Evolutionary conservation across 2,329 filamentous ascomycete genomes (phyloP).

Genomic region (Onygenales sp.): DNA sequence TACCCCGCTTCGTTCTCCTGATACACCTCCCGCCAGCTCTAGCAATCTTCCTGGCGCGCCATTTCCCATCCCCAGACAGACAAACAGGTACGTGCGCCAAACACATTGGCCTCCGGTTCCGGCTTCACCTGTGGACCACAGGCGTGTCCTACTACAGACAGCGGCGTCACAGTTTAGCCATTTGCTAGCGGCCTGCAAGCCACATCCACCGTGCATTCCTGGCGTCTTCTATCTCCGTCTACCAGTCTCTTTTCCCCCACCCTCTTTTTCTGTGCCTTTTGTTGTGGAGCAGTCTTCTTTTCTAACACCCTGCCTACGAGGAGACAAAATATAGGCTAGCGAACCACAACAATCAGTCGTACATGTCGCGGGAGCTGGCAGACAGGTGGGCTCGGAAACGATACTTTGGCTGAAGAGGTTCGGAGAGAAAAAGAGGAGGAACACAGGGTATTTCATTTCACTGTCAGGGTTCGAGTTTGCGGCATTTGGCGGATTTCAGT

Average conservation of each 20-base stretch:
- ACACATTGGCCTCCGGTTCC: too few relatives aligned
- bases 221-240: neutral
- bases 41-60: neutral
- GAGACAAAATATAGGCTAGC: neutral
- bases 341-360: conserved; percentile 17
- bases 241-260: neutral
- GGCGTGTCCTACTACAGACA: too few relatives aligned
- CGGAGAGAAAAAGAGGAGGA: conserved; percentile 4
- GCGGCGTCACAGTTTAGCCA: neutral
- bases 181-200: neutral
- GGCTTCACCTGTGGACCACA: too few relatives aligned
- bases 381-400: conserved; percentile 40
- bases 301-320: neutral
- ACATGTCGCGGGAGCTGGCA: conserved; percentile 46
- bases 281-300: neutral
- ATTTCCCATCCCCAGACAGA: neutral
- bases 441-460: neutral
- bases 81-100: too few relatives aligned
- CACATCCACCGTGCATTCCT: neutral
- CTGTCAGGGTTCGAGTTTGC: too few relatives aligned
- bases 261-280: neutral
- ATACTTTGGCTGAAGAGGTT: conserved; percentile 31
- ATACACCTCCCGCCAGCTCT: neutral
- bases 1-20: neutral
- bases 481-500: too few relatives aligned